Evolutionary conservation across 345 rosid species (phyloP), one percentile per base, ranked within the genome.

Genomic region (Sonneratia alba): DNA sequence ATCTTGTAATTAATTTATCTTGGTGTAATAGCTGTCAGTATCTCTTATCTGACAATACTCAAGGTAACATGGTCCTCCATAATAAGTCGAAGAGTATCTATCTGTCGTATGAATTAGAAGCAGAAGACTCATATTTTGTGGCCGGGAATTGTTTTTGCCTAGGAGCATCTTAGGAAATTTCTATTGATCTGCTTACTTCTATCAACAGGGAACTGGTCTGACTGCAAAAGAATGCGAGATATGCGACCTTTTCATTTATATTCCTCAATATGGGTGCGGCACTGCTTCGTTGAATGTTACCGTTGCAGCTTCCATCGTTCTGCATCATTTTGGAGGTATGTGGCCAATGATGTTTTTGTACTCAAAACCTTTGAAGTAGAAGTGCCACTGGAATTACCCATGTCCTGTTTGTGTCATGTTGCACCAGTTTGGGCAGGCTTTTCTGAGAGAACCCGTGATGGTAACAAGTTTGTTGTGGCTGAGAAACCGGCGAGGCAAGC

Each of bases 231-330:
- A 95, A 77, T 87, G 92, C 63, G 93, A 95, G 79, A 85, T 95
- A 49, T 92, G 98, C 16, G 99, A 95, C 75, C 89, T 90, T 80
- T 92, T 89, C 74, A 90, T 89, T 10, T 95, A 95, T 59, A 92
- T 89, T 64, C 99, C 99, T 59, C 98, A 92, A 55, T 95, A 92
- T 73, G 98, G 98, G 12, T 74, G 87, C 74, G 99, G 97, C 73
- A 95, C 98, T 68, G 99, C 98, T 55, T 95, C 98, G 0, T 75
- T 92, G 80, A 95, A 90, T 87, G 99, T 92, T 75, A 92, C 99
- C 10, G 87, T 95, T 19, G 98, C 99, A 14, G 99, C 99, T 77
- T 95, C 98, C 61, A 92, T 92, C 16, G 96, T 90, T 67, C 77
- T 92, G 81, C 99, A 92, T 84, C 97, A 92, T 62, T 95, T 95